A percentile compares a stretch with the other conserved stretches of the same genome.
These are phyloP conservation scores for Sphenostylis stenocarpa DNA, from an alignment of 306 rosid genomes.

Conservation along the genomic window DNA sequence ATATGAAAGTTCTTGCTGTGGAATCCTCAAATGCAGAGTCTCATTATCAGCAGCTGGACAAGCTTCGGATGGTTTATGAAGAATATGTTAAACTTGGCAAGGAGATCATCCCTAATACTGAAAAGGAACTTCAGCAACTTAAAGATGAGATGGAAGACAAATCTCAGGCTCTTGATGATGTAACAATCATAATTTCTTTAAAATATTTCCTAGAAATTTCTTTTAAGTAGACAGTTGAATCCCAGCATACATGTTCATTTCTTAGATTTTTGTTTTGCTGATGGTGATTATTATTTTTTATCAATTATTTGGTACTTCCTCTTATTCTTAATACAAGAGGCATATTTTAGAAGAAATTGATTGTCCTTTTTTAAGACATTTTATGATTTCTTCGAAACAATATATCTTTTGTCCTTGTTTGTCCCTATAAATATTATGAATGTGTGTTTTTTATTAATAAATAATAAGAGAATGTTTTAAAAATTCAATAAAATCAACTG, in stretches of 20 bases:
- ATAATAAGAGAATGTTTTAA: no score
- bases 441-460: no score
- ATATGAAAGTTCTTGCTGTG: slow-evolving; percentile 68
- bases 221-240: slow-evolving; percentile 8
- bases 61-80: slow-evolving; percentile 80
- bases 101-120: slow-evolving; percentile 75
- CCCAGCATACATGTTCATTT: not conserved
- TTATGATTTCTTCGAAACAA: no score
- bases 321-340: no score
- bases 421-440: no score
- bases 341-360: no score
- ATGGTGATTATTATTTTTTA: slow-evolving; percentile 4
- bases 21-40: slow-evolving; percentile 77
- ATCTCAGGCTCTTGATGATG: slow-evolving; percentile 86
- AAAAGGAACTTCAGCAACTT: slow-evolving; percentile 66
- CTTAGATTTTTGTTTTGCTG: not conserved
- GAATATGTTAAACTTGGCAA: slow-evolving; percentile 73
- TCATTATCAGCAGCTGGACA: slow-evolving; percentile 86
- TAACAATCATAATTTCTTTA: slow-evolving; percentile 38
- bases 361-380: no score
- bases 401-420: no score
- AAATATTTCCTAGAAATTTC: slow-evolving; percentile 28
- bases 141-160: slow-evolving; percentile 69
- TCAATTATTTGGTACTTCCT: not conserved
- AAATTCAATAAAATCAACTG: no score